phyloP scores from a whole-genome alignment of 805 yeast genomes.

The Lachancea thermotolerans region DNA sequence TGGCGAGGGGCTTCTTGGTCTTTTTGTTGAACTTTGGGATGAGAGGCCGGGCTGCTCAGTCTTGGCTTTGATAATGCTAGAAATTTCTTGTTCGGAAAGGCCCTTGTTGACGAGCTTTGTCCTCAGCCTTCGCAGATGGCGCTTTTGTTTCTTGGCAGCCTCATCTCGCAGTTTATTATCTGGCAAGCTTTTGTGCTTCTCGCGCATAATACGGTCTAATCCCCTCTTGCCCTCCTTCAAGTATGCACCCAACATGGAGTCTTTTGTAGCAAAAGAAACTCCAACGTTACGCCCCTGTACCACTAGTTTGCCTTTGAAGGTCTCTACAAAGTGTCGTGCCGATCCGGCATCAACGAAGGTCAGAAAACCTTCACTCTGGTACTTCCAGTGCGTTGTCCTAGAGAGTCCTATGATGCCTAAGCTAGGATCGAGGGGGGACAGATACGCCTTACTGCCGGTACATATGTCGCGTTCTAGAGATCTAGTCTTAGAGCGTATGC shows the following conservation, averaged over 20 bases:
- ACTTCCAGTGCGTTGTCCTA: slow-evolving; percentile 9
- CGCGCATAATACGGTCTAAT: neutral
- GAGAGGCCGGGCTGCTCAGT: neutral
- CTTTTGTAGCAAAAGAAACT: slow-evolving; percentile 19
- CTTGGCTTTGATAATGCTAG: slow-evolving; percentile 3
- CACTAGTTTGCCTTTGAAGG: slow-evolving; percentile 9
- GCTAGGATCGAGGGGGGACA: slow-evolving; percentile 14
- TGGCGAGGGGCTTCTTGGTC: neutral
- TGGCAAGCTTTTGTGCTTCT: neutral
- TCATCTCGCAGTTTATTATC: neutral
- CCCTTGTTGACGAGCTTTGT: slow-evolving; percentile 18
- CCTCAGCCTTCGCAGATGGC: slow-evolving; percentile 24
- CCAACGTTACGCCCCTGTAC: slow-evolving; percentile 17
- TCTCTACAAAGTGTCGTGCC: slow-evolving; percentile 14
- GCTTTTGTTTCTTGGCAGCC: slow-evolving; percentile 8
- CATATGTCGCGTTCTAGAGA: neutral
- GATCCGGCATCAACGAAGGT: slow-evolving; percentile 15
- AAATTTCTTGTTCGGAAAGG: slow-evolving; percentile 11
- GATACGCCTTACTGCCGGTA: neutral
- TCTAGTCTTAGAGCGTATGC: neutral
- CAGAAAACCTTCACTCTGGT: slow-evolving; percentile 20
- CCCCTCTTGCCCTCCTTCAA: slow-evolving; percentile 1
- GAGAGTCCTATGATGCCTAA: slow-evolving; percentile 16
- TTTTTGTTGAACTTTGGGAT: neutral
- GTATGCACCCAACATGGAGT: slow-evolving; percentile 18